These are phyloP conservation scores for Aspergillus saccharolyticus DNA, from an alignment of 495 filamentous ascomycete genomes.

Conservation along the genomic window DNA sequence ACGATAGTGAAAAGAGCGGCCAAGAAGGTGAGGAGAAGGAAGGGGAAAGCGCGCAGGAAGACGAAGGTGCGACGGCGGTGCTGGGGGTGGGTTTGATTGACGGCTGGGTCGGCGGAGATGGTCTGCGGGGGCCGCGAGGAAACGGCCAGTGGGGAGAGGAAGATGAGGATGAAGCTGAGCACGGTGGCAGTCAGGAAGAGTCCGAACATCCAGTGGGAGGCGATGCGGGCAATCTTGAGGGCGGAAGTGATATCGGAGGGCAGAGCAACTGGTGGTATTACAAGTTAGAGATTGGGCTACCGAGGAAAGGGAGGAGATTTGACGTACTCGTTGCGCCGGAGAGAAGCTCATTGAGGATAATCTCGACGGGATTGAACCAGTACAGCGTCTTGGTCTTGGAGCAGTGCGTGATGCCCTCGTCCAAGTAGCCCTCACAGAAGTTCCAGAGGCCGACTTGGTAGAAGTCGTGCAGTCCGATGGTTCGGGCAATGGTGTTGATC, in stretches of 20 bases:
- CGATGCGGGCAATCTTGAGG: conserved; percentile 66
- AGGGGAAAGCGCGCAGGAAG: conserved; percentile 44
- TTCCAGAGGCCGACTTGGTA: conserved; percentile 90
- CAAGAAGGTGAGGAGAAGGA: conserved; percentile 57
- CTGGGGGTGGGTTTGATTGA: conserved; percentile 22
- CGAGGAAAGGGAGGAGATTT: neutral
- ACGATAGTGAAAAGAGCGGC: conserved; percentile 61
- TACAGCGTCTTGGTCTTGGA: conserved; percentile 64
- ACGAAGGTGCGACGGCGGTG: conserved; percentile 46
- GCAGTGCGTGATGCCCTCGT: conserved; percentile 68
- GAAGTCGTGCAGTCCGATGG: conserved; percentile 86
- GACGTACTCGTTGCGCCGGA: conserved; percentile 69
- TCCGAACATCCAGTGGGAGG: conserved; percentile 87
- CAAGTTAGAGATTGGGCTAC: conserved; percentile 14
- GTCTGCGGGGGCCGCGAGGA: conserved; percentile 48
- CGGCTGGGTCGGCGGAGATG: conserved; percentile 22
- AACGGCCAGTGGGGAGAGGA: conserved; percentile 53
- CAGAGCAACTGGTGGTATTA: conserved; percentile 56
- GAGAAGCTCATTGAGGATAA: conserved; percentile 71
- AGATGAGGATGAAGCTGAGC: conserved; percentile 63
- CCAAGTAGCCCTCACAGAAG: conserved; percentile 79
- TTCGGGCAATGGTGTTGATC: conserved; percentile 85
- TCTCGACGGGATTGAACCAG: conserved; percentile 85
- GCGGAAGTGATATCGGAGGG: conserved; percentile 66
- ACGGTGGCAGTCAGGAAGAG: conserved; percentile 69